A percentile compares a stretch with the other conserved stretches of the same genome.
Conservation (phyloP, 1,139 yeast species). For the Pichia sp. region DNA sequence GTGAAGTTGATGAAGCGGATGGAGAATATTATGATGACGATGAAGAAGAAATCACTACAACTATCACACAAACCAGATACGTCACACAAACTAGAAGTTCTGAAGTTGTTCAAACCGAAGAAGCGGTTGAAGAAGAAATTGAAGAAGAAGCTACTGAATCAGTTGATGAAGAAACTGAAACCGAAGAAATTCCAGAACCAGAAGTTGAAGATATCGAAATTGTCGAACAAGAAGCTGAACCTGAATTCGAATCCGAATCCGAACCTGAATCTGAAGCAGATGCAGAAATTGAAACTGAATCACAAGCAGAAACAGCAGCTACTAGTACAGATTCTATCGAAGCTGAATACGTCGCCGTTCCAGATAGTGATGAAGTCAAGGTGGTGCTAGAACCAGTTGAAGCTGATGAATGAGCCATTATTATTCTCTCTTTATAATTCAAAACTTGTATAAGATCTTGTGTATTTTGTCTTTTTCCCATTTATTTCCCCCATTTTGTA, state of each 20-base stretch:
- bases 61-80: constrained; percentile 7
- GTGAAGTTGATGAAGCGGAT: constrained; percentile 1
- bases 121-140: constrained; percentile 19
- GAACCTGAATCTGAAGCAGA: background rate
- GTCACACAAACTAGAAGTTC: constrained; percentile 2
- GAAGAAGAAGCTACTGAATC: constrained; percentile 15
- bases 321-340: background rate
- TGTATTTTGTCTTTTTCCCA: background rate
- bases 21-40: constrained; percentile 16
- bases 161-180: constrained; percentile 24
- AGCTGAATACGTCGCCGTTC: constrained; percentile 5
- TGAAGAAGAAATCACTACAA: constrained; percentile 17
- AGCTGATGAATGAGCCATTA: background rate
- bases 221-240: background rate
- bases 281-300: background rate
- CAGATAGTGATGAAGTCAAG: constrained; percentile 8
- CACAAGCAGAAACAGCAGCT: too few relatives aligned
- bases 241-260: background rate
- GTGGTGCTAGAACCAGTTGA: constrained; percentile 8
- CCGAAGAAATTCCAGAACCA: constrained; percentile 31
- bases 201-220: constrained; percentile 25
- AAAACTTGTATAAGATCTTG: background rate
- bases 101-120: constrained; percentile 25
- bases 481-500: background rate
- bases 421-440: background rate